phyloP scores from a whole-genome alignment of 2,329 filamentous ascomycete species.

The Metarhizium brunneum region DNA sequence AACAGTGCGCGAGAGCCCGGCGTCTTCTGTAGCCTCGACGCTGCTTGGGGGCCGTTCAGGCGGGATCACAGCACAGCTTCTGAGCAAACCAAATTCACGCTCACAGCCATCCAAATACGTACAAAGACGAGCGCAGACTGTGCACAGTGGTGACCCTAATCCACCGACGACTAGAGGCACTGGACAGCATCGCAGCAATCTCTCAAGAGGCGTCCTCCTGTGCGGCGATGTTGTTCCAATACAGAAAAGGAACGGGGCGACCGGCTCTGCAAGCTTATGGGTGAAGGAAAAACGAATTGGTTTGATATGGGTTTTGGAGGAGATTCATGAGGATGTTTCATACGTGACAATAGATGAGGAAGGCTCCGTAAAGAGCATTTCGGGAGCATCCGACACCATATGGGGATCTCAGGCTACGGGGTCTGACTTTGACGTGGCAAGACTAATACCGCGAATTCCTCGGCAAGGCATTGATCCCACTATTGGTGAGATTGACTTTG shows the following conservation, averaged over 20 bases:
- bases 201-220: slow-evolving; percentile 79
- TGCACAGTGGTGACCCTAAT: slow-evolving; percentile 46
- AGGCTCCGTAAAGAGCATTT: slow-evolving; percentile 59
- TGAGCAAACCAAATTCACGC: slow-evolving; percentile 69
- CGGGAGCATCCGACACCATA: slow-evolving; percentile 73
- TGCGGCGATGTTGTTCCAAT: slow-evolving; percentile 99
- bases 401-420: slow-evolving; percentile 67
- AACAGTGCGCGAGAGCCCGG: slow-evolving; percentile 24
- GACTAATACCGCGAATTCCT: slow-evolving; percentile 74
- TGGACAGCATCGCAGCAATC: slow-evolving; percentile 59
- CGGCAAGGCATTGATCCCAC: slow-evolving; percentile 62
- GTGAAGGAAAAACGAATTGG: slow-evolving; percentile 95
- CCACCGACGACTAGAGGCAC: slow-evolving; percentile 44
- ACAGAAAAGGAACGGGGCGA: slow-evolving; percentile 85
- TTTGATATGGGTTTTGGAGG: slow-evolving; percentile 94
- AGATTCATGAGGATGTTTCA: slow-evolving; percentile 91
- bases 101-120: slow-evolving; percentile 43
- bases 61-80: slow-evolving; percentile 69
- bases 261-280: slow-evolving; percentile 91
- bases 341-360: slow-evolving; percentile 68
- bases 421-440: slow-evolving; percentile 64
- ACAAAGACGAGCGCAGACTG: slow-evolving; percentile 52
- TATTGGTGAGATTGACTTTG: slow-evolving; percentile 68
- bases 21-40: slow-evolving; percentile 33
- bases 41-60: slow-evolving; percentile 63